Conservation (phyloP, 768 basidiomycete species). For the Suillus variegatus region DNA sequence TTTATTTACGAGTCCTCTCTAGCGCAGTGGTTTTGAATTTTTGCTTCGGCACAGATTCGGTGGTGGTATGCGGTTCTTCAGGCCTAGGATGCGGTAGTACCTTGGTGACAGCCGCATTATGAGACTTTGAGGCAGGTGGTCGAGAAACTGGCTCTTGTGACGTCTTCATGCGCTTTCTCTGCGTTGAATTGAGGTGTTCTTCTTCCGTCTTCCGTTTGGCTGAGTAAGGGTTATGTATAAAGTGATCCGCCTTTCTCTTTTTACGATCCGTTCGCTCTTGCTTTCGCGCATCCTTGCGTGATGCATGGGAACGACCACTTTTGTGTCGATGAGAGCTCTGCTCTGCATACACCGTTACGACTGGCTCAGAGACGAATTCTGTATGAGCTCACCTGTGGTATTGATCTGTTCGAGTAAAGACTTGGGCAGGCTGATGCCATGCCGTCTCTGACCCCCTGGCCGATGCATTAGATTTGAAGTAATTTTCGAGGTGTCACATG, state of each 20-base stretch:
- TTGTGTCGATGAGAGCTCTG: slow-evolving; percentile 8
- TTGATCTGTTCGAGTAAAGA: slow-evolving; percentile 29
- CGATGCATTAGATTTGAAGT: background rate
- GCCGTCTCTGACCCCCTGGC: slow-evolving; percentile 19
- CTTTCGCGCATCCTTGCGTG: slow-evolving; percentile 67
- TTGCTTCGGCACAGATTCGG: slow-evolving; percentile 2
- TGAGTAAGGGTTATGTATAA: slow-evolving; percentile 28
- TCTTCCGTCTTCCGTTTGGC: slow-evolving; percentile 43
- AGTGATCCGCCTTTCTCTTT: slow-evolving; percentile 62
- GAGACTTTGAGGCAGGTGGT: background rate
- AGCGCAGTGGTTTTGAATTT: slow-evolving; percentile 30
- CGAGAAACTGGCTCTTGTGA: slow-evolving; percentile 4
- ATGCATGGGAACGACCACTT: slow-evolving; percentile 21
- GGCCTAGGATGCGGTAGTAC: background rate
- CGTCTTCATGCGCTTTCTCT: slow-evolving; percentile 47
- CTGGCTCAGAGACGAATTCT: too few relatives aligned
- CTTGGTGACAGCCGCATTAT: too few relatives aligned
- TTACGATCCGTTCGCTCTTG: slow-evolving; percentile 60
- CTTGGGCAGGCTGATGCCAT: slow-evolving; percentile 28
- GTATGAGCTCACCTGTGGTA: slow-evolving; percentile 14
- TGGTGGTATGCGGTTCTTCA: background rate
- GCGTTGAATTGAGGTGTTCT: slow-evolving; percentile 48
- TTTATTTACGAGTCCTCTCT: slow-evolving; percentile 34
- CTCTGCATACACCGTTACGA: slow-evolving; percentile 10
- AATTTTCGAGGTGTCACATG: background rate